Conservation (phyloP, 1,139 yeast genomes). For the Yamadazyma dushanensis region DNA sequence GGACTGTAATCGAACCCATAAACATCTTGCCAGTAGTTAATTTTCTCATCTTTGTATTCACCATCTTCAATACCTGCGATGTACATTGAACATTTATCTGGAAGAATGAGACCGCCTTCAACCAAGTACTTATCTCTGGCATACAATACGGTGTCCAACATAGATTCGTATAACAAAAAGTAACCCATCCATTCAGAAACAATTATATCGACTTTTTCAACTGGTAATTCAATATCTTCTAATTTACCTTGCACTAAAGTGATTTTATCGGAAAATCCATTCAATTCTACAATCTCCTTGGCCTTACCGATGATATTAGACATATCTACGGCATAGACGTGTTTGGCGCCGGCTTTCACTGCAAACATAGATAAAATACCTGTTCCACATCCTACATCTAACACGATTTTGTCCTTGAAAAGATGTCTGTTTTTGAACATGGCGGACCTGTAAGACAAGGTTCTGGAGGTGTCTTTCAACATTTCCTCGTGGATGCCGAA, state of each 20-base stretch:
- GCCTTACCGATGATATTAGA: conserved; percentile 96
- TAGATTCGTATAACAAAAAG: conserved; percentile 90
- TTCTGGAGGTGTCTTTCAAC: conserved; percentile 94
- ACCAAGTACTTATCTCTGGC: conserved; percentile 93
- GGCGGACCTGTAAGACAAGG: conserved; percentile 88
- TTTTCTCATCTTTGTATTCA: conserved; percentile 88
- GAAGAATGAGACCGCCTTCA: conserved; percentile 88
- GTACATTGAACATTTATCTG: conserved; percentile 89
- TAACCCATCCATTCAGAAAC: conserved; percentile 99
- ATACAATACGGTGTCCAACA: conserved; percentile 93
- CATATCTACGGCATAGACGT: conserved; percentile 96
- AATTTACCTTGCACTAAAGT: conserved; percentile 89
- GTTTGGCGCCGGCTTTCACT: conserved; percentile 97
- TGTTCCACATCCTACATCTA: conserved; percentile 98
- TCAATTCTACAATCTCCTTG: conserved; percentile 73
- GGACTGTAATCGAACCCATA: conserved; percentile 93
- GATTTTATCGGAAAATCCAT: conserved; percentile 85
- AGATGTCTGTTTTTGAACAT: conserved; percentile 86
- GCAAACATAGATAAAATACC: conserved; percentile 98
- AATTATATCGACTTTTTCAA: conserved; percentile 81
- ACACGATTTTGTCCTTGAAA: conserved; percentile 91
- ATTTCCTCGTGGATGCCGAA: conserved; percentile 98
- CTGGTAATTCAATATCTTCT: conserved; percentile 89
- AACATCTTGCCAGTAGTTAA: conserved; percentile 94
- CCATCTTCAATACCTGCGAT: conserved; percentile 95